phyloP scores from a whole-genome alignment of 2,329 filamentous ascomycete species.

The Sclerotinia glacialis region DNA sequence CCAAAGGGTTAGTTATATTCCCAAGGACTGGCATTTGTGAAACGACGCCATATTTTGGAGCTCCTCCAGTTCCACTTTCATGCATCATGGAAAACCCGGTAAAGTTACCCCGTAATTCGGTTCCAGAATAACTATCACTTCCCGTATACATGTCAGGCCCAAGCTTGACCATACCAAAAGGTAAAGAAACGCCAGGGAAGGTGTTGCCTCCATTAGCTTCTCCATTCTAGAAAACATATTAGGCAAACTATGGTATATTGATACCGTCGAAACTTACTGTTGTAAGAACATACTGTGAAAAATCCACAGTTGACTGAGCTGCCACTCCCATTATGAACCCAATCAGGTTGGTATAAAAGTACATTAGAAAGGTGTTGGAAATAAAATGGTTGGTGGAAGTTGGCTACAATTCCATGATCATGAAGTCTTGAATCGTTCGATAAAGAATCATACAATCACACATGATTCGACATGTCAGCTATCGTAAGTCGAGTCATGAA shows the following conservation, averaged over 20 bases:
- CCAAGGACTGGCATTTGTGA: conserved; percentile 56
- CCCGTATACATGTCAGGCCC: conserved; percentile 42
- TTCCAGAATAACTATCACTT: conserved; percentile 51
- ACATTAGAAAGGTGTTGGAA: conserved; percentile 5
- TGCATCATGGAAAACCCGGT: conserved; percentile 63
- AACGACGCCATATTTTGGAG: conserved; percentile 66
- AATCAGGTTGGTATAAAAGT: not conserved
- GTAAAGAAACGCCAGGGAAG: conserved; percentile 26
- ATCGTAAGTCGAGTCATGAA: not conserved
- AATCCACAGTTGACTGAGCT: conserved; percentile 12
- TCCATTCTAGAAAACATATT: conserved; percentile 12
- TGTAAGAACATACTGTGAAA: conserved; percentile 23
- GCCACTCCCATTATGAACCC: conserved; percentile 5
- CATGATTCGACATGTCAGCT: not conserved
- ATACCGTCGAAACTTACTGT: conserved; percentile 6
- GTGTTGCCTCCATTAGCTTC: conserved; percentile 22
- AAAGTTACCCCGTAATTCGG: conserved; percentile 49
- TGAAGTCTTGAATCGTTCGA: not conserved
- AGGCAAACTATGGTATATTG: not conserved
- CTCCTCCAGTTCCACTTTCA: conserved; percentile 64
- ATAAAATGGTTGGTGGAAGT: not conserved
- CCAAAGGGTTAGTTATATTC: conserved; percentile 51
- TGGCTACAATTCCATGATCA: not conserved
- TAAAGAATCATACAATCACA: not conserved
- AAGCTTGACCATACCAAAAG: conserved; percentile 28